Conservation (phyloP, 1,284 basidiomycete species). For the Ceratobasidium sp. region DNA sequence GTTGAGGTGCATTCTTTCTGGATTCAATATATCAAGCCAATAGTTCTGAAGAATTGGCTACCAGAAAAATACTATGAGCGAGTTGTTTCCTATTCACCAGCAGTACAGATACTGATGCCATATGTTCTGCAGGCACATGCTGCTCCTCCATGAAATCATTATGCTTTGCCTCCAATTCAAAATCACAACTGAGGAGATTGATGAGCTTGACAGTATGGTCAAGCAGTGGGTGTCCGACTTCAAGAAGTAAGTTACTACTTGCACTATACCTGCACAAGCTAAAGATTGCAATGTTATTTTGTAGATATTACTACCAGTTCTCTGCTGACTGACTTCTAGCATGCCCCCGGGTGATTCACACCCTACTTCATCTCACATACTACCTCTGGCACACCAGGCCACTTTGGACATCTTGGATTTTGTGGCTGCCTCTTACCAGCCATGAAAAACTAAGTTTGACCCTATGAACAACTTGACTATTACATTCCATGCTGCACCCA, state of each 20-base stretch:
- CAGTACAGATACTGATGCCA: neutral
- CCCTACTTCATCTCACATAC: conserved; percentile 57
- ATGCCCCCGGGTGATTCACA: conserved; percentile 59
- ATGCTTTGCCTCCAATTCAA: conserved; percentile 58
- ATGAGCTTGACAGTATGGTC: conserved; percentile 54
- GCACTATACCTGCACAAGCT: too few relatives aligned
- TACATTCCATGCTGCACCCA: conserved; percentile 50
- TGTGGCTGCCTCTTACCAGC: conserved; percentile 52
- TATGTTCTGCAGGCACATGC: neutral
- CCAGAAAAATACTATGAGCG: neutral
- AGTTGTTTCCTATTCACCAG: neutral
- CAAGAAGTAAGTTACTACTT: conserved; percentile 55
- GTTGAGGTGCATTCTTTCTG: conserved; percentile 44
- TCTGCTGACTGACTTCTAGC: conserved; percentile 52
- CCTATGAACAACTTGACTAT: conserved; percentile 52
- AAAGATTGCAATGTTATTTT: too few relatives aligned
- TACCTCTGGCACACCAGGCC: conserved; percentile 55
- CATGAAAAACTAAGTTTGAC: conserved; percentile 51
- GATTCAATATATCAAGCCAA: conserved; percentile 8
- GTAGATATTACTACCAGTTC: conserved; percentile 56
- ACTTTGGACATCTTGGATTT: conserved; percentile 59
- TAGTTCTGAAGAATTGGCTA: neutral
- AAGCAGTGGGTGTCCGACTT: conserved; percentile 59
- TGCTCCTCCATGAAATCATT: conserved; percentile 26
- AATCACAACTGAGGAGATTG: conserved; percentile 55